Evolutionary conservation across 106 monocot species (phyloP).

Genomic region (Hemerocallis citrina): DNA sequence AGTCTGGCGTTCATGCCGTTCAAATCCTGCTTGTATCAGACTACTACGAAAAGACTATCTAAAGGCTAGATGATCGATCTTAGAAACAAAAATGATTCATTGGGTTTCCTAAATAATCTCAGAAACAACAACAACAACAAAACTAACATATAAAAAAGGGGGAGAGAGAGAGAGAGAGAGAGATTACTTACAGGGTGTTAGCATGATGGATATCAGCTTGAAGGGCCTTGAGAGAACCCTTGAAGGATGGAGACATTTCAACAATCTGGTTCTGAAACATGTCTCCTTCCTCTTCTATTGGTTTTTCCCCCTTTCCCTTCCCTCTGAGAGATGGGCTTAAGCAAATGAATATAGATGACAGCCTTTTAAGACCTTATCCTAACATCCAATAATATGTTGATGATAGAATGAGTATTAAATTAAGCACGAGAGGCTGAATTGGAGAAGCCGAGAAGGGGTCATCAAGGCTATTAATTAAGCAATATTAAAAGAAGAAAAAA

Average conservation of each 20-base stretch:
- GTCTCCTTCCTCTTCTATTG: background rate
- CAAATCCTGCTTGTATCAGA: too few relatives aligned
- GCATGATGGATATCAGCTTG: constrained; percentile 77
- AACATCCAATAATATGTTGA: too few relatives aligned
- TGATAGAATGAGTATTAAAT: too few relatives aligned
- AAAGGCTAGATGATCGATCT: background rate
- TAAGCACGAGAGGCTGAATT: too few relatives aligned
- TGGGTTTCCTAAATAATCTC: background rate
- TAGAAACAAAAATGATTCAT: background rate
- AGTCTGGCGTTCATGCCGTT: too few relatives aligned
- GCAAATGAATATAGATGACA: too few relatives aligned
- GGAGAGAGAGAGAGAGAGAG: background rate
- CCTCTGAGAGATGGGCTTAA: too few relatives aligned
- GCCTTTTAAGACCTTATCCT: too few relatives aligned
- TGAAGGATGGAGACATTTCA: constrained; percentile 36
- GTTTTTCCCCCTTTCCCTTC: background rate
- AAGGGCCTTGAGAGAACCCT: constrained; percentile 55
- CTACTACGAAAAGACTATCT: too few relatives aligned
- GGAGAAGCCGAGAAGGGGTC: too few relatives aligned
- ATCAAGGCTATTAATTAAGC: too few relatives aligned
- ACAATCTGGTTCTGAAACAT: constrained; percentile 52
- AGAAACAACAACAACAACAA: background rate
- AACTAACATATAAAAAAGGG: background rate
- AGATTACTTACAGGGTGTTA: constrained; percentile 53
- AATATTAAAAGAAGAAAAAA: too few relatives aligned